Base-by-base conservation (phyloP, 345 rosid species). In the Corchorus olitorius region DNA sequence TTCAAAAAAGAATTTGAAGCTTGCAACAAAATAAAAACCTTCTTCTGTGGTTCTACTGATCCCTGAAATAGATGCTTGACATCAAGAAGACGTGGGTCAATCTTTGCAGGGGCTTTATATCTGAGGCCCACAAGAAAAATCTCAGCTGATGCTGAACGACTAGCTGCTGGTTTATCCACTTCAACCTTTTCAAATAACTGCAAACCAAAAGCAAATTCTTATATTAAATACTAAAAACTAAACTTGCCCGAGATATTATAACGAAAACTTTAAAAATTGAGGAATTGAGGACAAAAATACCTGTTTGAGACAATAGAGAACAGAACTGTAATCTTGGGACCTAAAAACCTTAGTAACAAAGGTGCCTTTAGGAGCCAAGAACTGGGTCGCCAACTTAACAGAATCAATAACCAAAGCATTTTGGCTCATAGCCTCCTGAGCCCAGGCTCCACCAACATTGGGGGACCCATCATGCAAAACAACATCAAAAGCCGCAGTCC, bases 391-490 rank as follows among this genome's bases (percentile, higher is more conserved):
- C 20, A 96, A 65, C 81, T 81, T 93, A 5, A 96, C 83, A 0
- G 99, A 86, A 86, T 96, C 99, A 60, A 96, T 90, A 56, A 93
- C 98, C 80, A 92, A 85, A 19, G 99, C 87, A 76, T 94, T 96
- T 86, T 96, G 99, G 17, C 81, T 64, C 92, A 84, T 84, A n/a
- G 99, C 97, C 70, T 93, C 98, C 82, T 88, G 93, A 4, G 92
- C 78, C 98, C 99, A 96, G 0, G 97, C 97, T 5, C 99, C 99
- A 73, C 99, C 97, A 10, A 96, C 84, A 68, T 93, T 96, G 1
- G 99, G 99, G 1, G 99, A 96, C 0, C 97, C 99, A 65, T 96
- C 99, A 75, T 96, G 99, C 19, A 96, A 78, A 69, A 96, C 89
- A 27, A 94, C 63, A 75, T 96, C 92, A 70, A 96, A 91, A 35